phyloP scores from a whole-genome alignment of 2,329 filamentous ascomycete species.

The Ophiostoma sp. region DNA sequence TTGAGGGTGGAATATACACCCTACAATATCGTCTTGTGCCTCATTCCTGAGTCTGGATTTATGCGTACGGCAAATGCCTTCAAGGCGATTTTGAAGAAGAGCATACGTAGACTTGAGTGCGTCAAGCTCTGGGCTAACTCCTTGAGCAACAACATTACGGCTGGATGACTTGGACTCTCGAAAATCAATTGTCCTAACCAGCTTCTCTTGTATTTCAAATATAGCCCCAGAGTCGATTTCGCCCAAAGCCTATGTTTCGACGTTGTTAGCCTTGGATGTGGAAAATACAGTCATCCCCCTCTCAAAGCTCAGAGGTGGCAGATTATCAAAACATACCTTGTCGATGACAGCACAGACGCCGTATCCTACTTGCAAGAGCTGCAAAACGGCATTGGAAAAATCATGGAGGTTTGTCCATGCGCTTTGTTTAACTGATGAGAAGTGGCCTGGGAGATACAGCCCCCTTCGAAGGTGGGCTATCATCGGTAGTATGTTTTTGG shows the following conservation, averaged over 20 bases:
- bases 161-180: constrained; percentile 69
- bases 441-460: constrained; percentile 54
- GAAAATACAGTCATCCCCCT: too few species aligned
- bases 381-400: constrained; percentile 71
- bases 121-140: constrained; percentile 75
- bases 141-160: constrained; percentile 70
- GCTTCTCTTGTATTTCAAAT: not conserved
- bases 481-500: constrained; percentile 73
- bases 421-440: constrained; percentile 59
- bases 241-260: not conserved
- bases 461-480: constrained; percentile 76
- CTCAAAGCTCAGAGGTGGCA: too few species aligned
- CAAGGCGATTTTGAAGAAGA: constrained; percentile 73
- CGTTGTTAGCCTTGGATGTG: not conserved
- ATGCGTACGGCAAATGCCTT: constrained; percentile 65
- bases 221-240: constrained; percentile 2
- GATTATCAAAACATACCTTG: constrained; percentile 4
- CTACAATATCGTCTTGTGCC: constrained; percentile 56
- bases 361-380: constrained; percentile 51
- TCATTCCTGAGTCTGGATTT: constrained; percentile 62
- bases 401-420: constrained; percentile 71
- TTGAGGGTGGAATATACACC: constrained; percentile 88
- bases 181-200: constrained; percentile 70
- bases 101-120: constrained; percentile 74
- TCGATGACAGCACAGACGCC: constrained; percentile 7